Evolutionary conservation across 2,329 filamentous ascomycete genomes (phyloP).

Genomic region (Penicillium olsonii): DNA sequence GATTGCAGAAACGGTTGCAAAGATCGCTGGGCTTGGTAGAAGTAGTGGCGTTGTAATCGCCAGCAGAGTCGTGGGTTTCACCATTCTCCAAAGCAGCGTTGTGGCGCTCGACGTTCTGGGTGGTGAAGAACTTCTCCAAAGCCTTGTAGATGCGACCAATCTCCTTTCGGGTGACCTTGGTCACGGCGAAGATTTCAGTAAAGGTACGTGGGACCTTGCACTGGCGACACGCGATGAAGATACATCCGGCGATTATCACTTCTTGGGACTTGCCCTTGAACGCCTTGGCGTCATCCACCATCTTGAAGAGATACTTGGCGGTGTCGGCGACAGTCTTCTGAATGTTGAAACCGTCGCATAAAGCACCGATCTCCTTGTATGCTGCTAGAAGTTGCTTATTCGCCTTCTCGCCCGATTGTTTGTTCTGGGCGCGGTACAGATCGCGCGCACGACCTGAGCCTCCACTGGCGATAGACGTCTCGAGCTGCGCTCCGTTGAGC

Average conservation of each 20-base stretch:
- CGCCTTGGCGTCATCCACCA: conserved; percentile 86
- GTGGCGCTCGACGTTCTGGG: conserved; percentile 64
- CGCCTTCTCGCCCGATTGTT: conserved; percentile 75
- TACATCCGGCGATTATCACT: conserved; percentile 90
- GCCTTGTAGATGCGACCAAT: conserved; percentile 94
- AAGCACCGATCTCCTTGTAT: conserved; percentile 81
- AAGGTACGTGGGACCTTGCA: conserved; percentile 86
- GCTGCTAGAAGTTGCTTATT: conserved; percentile 80
- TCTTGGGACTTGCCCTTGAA: conserved; percentile 97
- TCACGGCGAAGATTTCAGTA: conserved; percentile 89
- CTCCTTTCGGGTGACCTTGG: conserved; percentile 94
- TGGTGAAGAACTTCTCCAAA: conserved; percentile 82
- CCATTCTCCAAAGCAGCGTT: conserved; percentile 53
- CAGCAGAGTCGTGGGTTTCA: conserved; percentile 52
- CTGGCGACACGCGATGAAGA: conserved; percentile 96
- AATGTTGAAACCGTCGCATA: conserved; percentile 83
- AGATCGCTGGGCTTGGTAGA: conserved; percentile 82
- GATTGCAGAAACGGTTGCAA: conserved; percentile 84
- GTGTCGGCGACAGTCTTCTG: conserved; percentile 80
- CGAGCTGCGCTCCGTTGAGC: conserved; percentile 83
- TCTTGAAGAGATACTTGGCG: conserved; percentile 93
- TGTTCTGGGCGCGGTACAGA: conserved; percentile 80
- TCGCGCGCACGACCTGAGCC: conserved; percentile 72
- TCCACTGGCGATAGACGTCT: conserved; percentile 83
- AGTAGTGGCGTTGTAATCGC: conserved; percentile 69